These are phyloP conservation scores for Coccomyxa sp. DNA, from an alignment of 139 green algal species.

Conservation along the genomic window DNA sequence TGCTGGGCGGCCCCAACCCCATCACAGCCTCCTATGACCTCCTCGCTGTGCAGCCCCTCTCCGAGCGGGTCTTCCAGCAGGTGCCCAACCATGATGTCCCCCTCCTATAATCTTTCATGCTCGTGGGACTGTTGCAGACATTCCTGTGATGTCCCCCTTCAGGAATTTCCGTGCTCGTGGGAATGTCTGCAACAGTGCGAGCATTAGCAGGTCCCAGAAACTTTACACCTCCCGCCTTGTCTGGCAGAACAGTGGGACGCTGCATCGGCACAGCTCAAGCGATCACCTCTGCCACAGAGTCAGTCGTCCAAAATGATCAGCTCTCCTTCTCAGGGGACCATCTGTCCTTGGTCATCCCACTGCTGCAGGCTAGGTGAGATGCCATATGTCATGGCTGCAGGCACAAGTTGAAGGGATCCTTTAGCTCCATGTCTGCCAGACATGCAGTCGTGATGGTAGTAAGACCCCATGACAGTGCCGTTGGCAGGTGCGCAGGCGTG, in stretches of 20 bases:
- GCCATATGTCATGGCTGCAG: background rate
- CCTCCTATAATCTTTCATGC: background rate
- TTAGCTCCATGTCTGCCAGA: background rate
- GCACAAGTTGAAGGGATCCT: background rate
- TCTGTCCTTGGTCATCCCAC: background rate
- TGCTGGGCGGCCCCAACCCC: slow-evolving; percentile 7
- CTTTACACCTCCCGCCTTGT: background rate
- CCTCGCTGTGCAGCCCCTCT: slow-evolving; percentile 50
- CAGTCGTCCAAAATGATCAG: background rate
- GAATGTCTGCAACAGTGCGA: background rate
- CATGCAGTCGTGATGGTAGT: background rate
- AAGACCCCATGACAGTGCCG: background rate
- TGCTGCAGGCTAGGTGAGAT: background rate
- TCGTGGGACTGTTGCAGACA: background rate
- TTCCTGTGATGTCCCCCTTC: too few relatives aligned
- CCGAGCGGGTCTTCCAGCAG: slow-evolving; percentile 45
- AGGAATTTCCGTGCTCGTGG: background rate
- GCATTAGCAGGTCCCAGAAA: background rate
- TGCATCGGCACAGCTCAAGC: too few relatives aligned
- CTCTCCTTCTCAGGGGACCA: background rate
- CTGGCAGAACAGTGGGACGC: too few relatives aligned
- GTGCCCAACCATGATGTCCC: slow-evolving; percentile 3
- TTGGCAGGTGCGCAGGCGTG: slow-evolving; percentile 39
- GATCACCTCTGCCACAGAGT: too few relatives aligned
- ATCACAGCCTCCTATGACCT: slow-evolving; percentile 49